Conservation (phyloP, 2,329 filamentous ascomycete genomes). For the Torrubiella hemipterigena region DNA sequence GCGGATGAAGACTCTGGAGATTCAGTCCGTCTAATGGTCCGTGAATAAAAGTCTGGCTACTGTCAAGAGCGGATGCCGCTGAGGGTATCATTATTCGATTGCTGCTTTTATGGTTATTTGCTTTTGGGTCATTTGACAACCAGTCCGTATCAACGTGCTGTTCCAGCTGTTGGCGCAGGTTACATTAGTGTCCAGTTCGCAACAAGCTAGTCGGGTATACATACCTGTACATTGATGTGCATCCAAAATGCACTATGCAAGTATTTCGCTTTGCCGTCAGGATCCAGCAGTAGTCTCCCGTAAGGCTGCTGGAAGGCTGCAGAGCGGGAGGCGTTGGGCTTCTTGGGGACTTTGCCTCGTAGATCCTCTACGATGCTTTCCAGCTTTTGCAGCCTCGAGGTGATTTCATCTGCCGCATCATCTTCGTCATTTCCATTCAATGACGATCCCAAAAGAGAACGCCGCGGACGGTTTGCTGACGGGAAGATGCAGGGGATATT, state of each 20-base stretch:
- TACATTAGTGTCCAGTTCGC: too few relatives aligned
- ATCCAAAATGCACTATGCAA: constrained; percentile 2
- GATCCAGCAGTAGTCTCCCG: background rate
- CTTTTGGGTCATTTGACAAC: too few relatives aligned
- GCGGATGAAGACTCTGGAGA: constrained; percentile 2
- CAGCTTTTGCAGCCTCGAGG: background rate
- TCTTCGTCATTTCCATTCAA: too few relatives aligned
- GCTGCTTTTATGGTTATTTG: too few relatives aligned
- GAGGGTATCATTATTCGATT: background rate
- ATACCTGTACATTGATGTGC: constrained; percentile 4
- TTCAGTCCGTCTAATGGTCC: constrained; percentile 3
- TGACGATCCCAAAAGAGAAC: background rate
- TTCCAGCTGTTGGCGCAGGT: too few relatives aligned
- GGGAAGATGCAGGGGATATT: background rate
- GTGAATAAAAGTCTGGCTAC: background rate
- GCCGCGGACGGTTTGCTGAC: background rate
- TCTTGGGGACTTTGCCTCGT: background rate
- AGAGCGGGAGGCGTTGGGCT: too few relatives aligned
- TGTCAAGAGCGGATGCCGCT: background rate
- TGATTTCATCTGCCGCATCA: background rate
- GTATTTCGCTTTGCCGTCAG: background rate
- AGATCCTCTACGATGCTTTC: background rate
- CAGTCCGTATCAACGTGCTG: too few relatives aligned
- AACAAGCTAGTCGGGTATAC: too few relatives aligned
- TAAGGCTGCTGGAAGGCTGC: background rate